Conservation (phyloP, 2,329 filamentous ascomycete species). For the Fusarium agapanthi region DNA sequence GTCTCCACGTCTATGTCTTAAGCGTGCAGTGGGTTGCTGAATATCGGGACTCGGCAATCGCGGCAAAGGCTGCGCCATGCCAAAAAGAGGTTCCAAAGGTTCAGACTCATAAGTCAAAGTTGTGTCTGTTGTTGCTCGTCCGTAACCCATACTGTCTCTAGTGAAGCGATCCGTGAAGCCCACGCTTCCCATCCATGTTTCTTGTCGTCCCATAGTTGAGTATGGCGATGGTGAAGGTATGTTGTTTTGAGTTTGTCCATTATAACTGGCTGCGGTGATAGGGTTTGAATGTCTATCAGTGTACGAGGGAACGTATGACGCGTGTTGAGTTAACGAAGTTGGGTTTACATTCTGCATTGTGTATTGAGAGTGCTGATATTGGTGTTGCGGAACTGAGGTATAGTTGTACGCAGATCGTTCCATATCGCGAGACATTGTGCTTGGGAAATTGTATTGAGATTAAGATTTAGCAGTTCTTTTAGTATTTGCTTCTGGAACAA, state of each 20-base stretch:
- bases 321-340: neutral
- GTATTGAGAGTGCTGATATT: neutral
- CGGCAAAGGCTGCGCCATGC: neutral
- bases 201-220: neutral
- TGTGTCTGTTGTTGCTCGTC: neutral
- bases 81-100: constrained; percentile 33
- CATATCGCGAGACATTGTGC: neutral
- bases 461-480: neutral
- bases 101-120: constrained; percentile 2
- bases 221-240: neutral
- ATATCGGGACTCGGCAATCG: neutral
- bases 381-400: neutral
- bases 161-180: constrained; percentile 29
- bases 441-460: neutral
- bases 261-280: fast-evolving
- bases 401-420: neutral
- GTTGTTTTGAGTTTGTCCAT: neutral
- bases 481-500: fast-evolving
- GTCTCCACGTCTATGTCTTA: neutral
- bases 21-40: neutral
- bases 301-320: neutral
- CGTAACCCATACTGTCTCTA: constrained; percentile 14
- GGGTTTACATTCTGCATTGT: constrained; percentile 14
- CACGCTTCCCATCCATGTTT: constrained; percentile 31
- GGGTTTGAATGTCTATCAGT: neutral